phyloP scores from a whole-genome alignment of 2,329 filamentous ascomycete genomes.

The Davidsoniella australis region DNA sequence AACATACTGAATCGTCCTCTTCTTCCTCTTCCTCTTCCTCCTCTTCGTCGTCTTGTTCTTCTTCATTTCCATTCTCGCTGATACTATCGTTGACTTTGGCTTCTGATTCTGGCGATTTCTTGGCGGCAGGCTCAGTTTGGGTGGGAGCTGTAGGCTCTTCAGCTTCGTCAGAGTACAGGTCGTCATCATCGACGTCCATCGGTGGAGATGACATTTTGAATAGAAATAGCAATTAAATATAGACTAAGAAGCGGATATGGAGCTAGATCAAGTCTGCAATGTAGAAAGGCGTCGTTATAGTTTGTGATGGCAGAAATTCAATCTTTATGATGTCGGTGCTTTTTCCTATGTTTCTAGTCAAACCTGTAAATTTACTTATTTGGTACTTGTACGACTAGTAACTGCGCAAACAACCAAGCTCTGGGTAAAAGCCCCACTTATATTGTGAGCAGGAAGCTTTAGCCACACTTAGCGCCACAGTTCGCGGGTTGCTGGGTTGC shows the following conservation, averaged over 20 bases:
- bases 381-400: too few species aligned
- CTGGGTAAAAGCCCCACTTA: too few species aligned
- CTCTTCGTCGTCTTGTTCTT: slow-evolving; percentile 37
- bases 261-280: not conserved
- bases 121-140: slow-evolving; percentile 15
- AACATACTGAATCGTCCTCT: slow-evolving; percentile 23
- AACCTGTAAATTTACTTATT: too few species aligned
- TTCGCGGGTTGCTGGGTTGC: not conserved
- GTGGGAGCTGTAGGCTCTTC: slow-evolving; percentile 32
- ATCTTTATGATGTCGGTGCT: too few species aligned
- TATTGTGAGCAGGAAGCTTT: not conserved
- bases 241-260: not conserved
- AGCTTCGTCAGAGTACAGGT: slow-evolving; percentile 39
- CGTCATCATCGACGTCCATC: slow-evolving; percentile 53
- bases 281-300: not conserved
- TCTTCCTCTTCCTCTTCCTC: slow-evolving; percentile 46
- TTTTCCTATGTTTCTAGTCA: too few species aligned
- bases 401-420: too few species aligned
- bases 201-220: slow-evolving; percentile 10
- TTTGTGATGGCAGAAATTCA: not conserved
- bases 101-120: slow-evolving; percentile 1
- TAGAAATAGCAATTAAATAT: not conserved
- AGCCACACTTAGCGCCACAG: slow-evolving; percentile 10
- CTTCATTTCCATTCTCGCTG: slow-evolving; percentile 32
- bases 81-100: not conserved